These are phyloP conservation scores for Fusarium secorum DNA, from an alignment of 2,329 filamentous ascomycete species.

Conservation along the genomic window DNA sequence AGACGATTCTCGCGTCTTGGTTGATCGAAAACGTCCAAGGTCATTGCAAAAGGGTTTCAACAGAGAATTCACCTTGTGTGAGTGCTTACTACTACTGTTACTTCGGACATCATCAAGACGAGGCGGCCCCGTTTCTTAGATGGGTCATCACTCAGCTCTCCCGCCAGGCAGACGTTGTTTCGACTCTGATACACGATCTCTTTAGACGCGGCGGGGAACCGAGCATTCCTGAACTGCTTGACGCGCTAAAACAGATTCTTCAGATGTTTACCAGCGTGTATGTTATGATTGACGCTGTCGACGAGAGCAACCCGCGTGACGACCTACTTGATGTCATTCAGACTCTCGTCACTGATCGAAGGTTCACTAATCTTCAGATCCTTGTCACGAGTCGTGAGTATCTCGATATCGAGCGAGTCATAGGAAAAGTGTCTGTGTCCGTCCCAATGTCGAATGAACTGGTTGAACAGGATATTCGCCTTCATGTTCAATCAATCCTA, in stretches of 20 bases:
- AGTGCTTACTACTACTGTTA: background rate
- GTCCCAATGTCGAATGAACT: too few relatives aligned
- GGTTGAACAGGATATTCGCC: too few relatives aligned
- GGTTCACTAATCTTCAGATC: too few relatives aligned
- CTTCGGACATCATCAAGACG: background rate
- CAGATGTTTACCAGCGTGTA: accelerated
- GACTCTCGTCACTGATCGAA: too few relatives aligned
- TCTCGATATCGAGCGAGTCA: too few relatives aligned
- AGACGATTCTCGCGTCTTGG: accelerated
- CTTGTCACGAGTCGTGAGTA: too few relatives aligned
- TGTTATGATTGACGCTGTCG: background rate
- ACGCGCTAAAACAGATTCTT: accelerated
- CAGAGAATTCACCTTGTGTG: accelerated
- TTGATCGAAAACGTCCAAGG: accelerated
- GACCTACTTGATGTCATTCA: too few relatives aligned
- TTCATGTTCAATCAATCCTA: too few relatives aligned
- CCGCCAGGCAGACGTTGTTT: accelerated
- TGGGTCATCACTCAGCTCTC: background rate
- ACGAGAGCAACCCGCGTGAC: background rate
- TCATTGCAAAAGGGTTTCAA: accelerated
- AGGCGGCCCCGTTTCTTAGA: background rate
- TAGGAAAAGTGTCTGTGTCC: too few relatives aligned
- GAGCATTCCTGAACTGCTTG: accelerated
- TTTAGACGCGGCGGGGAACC: accelerated
- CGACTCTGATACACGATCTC: accelerated